phyloP scores from a whole-genome alignment of 2,329 filamentous ascomycete genomes.

The Botrytis fabae region DNA sequence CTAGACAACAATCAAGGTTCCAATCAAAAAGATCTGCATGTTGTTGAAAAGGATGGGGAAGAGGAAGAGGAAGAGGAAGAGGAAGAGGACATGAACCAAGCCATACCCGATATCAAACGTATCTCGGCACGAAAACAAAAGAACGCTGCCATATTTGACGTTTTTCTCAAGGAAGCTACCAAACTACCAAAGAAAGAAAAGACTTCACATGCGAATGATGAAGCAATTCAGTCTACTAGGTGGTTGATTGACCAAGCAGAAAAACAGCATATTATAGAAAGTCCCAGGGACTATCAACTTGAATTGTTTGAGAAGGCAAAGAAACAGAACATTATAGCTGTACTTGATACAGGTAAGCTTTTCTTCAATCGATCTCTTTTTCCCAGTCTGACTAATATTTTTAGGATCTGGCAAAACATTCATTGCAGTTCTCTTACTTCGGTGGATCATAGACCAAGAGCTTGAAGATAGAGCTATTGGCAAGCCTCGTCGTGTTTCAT shows the following conservation, averaged over 20 bases:
- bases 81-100: slow-evolving; percentile 33
- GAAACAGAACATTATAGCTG: slow-evolving; percentile 82
- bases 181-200: slow-evolving; percentile 14
- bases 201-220: slow-evolving; percentile 27
- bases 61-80: slow-evolving; percentile 30
- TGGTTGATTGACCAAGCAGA: slow-evolving; percentile 41
- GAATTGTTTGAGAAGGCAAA: slow-evolving; percentile 91
- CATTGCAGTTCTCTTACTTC: slow-evolving; percentile 85
- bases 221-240: slow-evolving; percentile 36
- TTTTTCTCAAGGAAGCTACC: slow-evolving; percentile 22
- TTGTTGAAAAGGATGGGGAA: slow-evolving; percentile 25
- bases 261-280: slow-evolving; percentile 62
- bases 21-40: slow-evolving; percentile 1
- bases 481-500: slow-evolving; percentile 63
- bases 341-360: slow-evolving; percentile 73
- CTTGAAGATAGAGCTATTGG: slow-evolving; percentile 66
- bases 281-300: slow-evolving; percentile 84
- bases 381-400: background rate
- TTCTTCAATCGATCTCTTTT: slow-evolving; percentile 42
- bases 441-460: slow-evolving; percentile 74
- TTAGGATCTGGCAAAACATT: slow-evolving; percentile 83
- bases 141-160: slow-evolving; percentile 53
- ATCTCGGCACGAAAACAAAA: slow-evolving; percentile 51
- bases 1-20: background rate
- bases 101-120: slow-evolving; percentile 41